Percentiles rank a stretch among this genome's conserved stretches.
Conservation (phyloP, 805 yeast genomes). For the Lipomyces yamanashiensis region DNA sequence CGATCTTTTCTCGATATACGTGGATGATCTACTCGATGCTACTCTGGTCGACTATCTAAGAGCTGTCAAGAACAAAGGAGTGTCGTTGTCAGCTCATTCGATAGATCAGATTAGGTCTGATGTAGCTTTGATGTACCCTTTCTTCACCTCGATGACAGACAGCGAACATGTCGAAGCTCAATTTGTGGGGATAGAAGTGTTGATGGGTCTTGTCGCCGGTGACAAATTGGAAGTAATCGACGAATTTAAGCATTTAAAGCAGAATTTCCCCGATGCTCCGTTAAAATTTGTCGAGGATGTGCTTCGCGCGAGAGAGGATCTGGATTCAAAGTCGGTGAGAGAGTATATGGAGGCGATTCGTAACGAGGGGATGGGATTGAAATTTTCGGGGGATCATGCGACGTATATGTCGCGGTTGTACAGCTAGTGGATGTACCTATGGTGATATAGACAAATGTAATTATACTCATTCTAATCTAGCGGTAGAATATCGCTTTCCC, state of each 20-base stretch:
- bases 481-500: too few relatives aligned
- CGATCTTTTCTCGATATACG: conserved; percentile 58
- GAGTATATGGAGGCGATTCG: conserved; percentile 43
- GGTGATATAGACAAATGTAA: not conserved
- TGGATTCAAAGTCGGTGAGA: conserved; percentile 43
- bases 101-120: conserved; percentile 63
- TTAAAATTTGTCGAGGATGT: conserved; percentile 69
- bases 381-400: conserved; percentile 5
- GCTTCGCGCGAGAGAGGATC: conserved; percentile 51
- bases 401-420: conserved; percentile 27
- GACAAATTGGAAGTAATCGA: conserved; percentile 46
- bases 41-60: conserved; percentile 56
- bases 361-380: conserved; percentile 14
- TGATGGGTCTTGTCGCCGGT: conserved; percentile 60
- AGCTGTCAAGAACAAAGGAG: conserved; percentile 49
- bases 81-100: conserved; percentile 35
- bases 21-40: conserved; percentile 60
- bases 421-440: not conserved
- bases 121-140: conserved; percentile 58
- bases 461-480: too few relatives aligned
- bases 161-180: conserved; percentile 52
- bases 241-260: conserved; percentile 63
- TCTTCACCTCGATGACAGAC: conserved; percentile 55
- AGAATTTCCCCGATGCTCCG: conserved; percentile 77
- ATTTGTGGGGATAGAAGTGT: conserved; percentile 63